Evolutionary conservation across 768 basidiomycete genomes (phyloP).

Genomic region (Guyanaporus albipodus): DNA sequence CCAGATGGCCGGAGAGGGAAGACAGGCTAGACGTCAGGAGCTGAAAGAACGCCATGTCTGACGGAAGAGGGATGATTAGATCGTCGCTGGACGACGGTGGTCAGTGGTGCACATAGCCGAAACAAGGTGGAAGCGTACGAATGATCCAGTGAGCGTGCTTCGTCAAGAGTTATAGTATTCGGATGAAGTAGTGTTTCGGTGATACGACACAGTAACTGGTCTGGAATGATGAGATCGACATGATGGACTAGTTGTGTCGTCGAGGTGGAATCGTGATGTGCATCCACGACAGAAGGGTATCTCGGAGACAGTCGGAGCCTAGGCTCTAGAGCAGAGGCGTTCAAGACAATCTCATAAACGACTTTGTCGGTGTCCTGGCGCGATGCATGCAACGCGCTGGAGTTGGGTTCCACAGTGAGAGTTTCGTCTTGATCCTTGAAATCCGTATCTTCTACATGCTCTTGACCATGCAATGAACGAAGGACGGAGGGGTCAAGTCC

Average conservation of each 20-base stretch:
- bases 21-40: slow-evolving; percentile 61
- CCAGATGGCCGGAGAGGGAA: slow-evolving; percentile 50
- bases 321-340: slow-evolving; percentile 50
- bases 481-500: slow-evolving; percentile 54
- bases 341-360: slow-evolving; percentile 54
- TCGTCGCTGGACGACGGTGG: slow-evolving; percentile 34
- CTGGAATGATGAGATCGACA: slow-evolving; percentile 14
- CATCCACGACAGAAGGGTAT: neutral
- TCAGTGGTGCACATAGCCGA: neutral
- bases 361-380: slow-evolving; percentile 28
- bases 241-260: slow-evolving; percentile 7
- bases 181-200: slow-evolving; percentile 3
- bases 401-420: neutral
- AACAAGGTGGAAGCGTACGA: slow-evolving; percentile 7
- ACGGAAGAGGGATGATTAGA: slow-evolving; percentile 72
- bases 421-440: slow-evolving; percentile 1
- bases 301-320: slow-evolving; percentile 51
- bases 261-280: neutral
- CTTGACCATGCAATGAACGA: slow-evolving; percentile 37
- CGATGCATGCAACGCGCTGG: neutral
- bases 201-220: slow-evolving; percentile 6
- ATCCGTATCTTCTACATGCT: slow-evolving; percentile 7
- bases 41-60: slow-evolving; percentile 77
- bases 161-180: neutral
- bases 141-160: neutral